Base-by-base conservation (phyloP, 768 basidiomycete species). In the Calocybe cyanea region DNA sequence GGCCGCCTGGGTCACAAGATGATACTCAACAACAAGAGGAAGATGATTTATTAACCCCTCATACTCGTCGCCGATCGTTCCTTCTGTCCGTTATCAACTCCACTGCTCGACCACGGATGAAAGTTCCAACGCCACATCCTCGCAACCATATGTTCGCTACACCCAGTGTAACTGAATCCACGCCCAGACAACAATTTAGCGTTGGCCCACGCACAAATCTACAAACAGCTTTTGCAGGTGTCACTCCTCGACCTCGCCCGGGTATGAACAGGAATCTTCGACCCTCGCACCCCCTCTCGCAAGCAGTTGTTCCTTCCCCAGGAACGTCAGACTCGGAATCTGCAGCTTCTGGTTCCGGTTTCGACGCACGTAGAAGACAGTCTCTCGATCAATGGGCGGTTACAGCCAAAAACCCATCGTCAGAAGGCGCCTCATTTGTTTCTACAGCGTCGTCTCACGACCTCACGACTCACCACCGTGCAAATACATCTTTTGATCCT, bases 401-500 rank as follows among this genome's bases (percentile, higher is more conserved):
- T 0, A 66, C 63, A 1, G 63, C 75, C 7, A 64, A 56, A 2
- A 58, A 62, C 1, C 52, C 59, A 3, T 72, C 71, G 7, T 67
- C 70, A 7, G 76, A 75, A 44, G 81, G 82, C 47, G 78, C 72
- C 0, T 92, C 90, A 1, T 81, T 86, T 62, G 70, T 88, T 38
- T 92, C 90, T 3, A 90, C 86, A 1, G 79, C 87, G 1, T 92
- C 90, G 1, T 92, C 92, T 18, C 87, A 94, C 52, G 92, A 95
- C 60, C 70, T 95, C 33, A 90, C 89, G 2, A 81, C 83, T 4
- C 83, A 89, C 58, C 73, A 76, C 43, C 79, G 88, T 7, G 85
- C 80, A 45, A 94, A 95, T 57, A 88, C 89, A 10, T 92, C 90
- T 7, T 91, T 93, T 50, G 92, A 93, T 57, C 87, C 87, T 19